These are phyloP conservation scores for Pugionium cornutum DNA, from an alignment of 345 rosid species.

Conservation along the genomic window DNA sequence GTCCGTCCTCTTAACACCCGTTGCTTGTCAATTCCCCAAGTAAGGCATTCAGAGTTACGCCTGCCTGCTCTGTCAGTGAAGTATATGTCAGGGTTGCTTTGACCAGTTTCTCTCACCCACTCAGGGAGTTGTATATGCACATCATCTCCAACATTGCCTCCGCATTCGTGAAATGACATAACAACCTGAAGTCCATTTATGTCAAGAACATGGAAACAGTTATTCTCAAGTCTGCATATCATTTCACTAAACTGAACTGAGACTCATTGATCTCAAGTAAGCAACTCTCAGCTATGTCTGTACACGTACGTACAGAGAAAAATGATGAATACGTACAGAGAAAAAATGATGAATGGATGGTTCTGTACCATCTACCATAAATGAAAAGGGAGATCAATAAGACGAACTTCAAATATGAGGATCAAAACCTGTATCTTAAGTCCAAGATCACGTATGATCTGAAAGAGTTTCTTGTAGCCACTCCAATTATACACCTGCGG, in stretches of 20 bases:
- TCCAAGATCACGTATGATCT: conserved; percentile 70
- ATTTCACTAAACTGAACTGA: background rate
- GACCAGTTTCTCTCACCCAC: conserved; percentile 77
- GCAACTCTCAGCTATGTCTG: too few relatives aligned
- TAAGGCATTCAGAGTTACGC: conserved; percentile 80
- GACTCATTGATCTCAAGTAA: conserved; percentile 6
- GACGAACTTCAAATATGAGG: conserved; percentile 13
- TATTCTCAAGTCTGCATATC: conserved; percentile 8
- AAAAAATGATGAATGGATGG: conserved; percentile 1
- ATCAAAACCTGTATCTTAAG: conserved; percentile 73
- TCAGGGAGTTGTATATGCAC: conserved; percentile 81
- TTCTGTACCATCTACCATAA: background rate
- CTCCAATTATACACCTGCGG: conserved; percentile 82
- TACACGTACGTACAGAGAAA: too few relatives aligned
- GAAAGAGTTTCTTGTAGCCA: conserved; percentile 81
- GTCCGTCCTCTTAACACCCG: conserved; percentile 86
- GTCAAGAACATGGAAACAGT: conserved; percentile 19
- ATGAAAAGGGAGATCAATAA: background rate
- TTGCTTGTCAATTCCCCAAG: conserved; percentile 97
- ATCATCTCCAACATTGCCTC: conserved; percentile 97
- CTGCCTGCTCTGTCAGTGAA: conserved; percentile 83
- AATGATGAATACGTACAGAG: too few relatives aligned
- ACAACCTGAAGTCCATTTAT: conserved; percentile 60
- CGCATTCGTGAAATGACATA: conserved; percentile 97
- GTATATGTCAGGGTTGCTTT: conserved; percentile 79